Base-by-base conservation (phyloP, 192 early-diverging fungal species). In the Mortierella claussenii region DNA sequence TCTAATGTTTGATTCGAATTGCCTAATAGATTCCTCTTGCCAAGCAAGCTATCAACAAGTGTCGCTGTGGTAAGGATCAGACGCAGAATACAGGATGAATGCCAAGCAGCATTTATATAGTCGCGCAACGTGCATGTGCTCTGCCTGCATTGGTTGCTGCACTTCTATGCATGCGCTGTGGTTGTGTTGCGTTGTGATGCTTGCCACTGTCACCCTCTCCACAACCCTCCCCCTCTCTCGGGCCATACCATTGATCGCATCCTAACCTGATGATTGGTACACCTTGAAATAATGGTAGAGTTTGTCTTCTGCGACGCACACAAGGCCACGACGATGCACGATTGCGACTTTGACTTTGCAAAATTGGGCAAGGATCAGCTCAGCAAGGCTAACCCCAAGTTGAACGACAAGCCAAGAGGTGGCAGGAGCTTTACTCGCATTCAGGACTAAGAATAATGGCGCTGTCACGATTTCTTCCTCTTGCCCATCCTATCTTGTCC, bases 311-410 rank as follows among this genome's bases (percentile, higher is more conserved):
- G 92, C 69, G 91, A 92, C 49, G 69, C 83, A 20, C 92, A 94
- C 80, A 88, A 87, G 67, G 85, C 82, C 43, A 86, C 89, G 9
- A 83, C 90, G 65, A 84, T 88, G 55, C 92, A 94, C 68, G 83
- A 90, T 55, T 94, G 92, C 78, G 89, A 90, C 69, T 89, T 94
- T 83, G 91, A 94, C 82, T 88, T 88, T 83, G 88, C 86, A 65
- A 82, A 86, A 36, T 79, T 85, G 75, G 92, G 88, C 71, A 87
- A 89, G 79, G 87, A 88, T 27, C 80, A 85, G 46, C 73, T 94
- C 48, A 85, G 87, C 48, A 91, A 89, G 75, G 89, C 85, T 51
- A 94, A 94, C 60, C 92, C 90, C 24, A 89, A 88, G 69, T 74
- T 92, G 63, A 89, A 91, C 79, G 86, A 88, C 27, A 85, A 85